These are phyloP conservation scores for Suhomyces sp. DNA, from an alignment of 805 yeast genomes.

Conservation along the genomic window DNA sequence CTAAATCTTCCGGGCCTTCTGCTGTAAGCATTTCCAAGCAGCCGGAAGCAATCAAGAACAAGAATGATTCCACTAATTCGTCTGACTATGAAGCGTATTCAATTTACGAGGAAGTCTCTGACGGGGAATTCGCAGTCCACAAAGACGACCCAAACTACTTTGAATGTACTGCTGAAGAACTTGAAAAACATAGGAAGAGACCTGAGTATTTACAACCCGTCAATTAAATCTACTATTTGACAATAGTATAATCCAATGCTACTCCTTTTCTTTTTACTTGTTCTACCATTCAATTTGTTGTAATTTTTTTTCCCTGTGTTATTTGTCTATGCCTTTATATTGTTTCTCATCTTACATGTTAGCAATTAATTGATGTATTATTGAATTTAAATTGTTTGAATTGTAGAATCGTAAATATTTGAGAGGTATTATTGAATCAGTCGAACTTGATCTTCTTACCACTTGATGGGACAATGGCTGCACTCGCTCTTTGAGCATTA, in stretches of 20 bases:
- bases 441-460: slow-evolving; percentile 84
- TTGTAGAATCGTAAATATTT: background rate
- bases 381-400: background rate
- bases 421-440: slow-evolving; percentile 21
- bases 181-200: slow-evolving; percentile 8
- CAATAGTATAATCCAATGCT: background rate
- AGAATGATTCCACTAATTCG: background rate
- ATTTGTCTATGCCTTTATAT: background rate
- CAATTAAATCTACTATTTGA: background rate
- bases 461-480: slow-evolving; percentile 83
- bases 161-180: slow-evolving; percentile 29
- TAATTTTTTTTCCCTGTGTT: background rate
- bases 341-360: background rate
- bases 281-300: background rate
- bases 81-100: slow-evolving; percentile 18
- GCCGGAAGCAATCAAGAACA: background rate
- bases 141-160: slow-evolving; percentile 47
- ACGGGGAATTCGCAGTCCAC: slow-evolving; percentile 44
- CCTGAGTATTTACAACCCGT: background rate
- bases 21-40: slow-evolving; percentile 4
- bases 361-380: slow-evolving; percentile 1
- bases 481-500: slow-evolving; percentile 81
- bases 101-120: slow-evolving; percentile 48
- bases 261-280: background rate
- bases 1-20: background rate